These are phyloP conservation scores for Saprolegnia diclina DNA, from an alignment of 352 stramenopile species.

Conservation along the genomic window DNA sequence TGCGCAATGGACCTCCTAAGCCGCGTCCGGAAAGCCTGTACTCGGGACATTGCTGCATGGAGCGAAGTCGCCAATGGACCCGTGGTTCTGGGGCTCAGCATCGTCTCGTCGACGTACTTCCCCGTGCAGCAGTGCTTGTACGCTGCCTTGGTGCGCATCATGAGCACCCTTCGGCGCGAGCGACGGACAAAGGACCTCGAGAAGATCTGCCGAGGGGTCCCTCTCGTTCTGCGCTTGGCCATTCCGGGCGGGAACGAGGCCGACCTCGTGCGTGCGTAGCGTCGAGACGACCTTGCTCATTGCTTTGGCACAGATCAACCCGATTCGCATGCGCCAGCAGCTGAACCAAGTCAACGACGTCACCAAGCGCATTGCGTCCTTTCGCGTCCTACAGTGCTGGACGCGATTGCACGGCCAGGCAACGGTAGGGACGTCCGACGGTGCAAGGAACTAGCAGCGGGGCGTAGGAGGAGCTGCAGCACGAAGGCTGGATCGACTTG, in stretches of 20 bases:
- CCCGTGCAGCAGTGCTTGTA: constrained; percentile 25
- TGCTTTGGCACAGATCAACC: constrained; percentile 3
- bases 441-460: background rate
- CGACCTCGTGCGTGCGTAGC: background rate
- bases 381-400: constrained; percentile 17
- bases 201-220: background rate
- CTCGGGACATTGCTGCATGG: constrained; percentile 2
- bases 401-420: background rate
- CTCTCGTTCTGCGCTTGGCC: background rate
- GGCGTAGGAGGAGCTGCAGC: constrained; percentile 3
- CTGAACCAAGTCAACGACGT: constrained; percentile 15
- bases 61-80: background rate
- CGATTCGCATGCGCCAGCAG: background rate
- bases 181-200: constrained; percentile 5
- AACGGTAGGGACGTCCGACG: background rate
- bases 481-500: constrained; percentile 22
- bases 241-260: background rate
- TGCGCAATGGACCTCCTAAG: background rate
- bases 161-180: background rate
- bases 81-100: background rate
- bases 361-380: constrained; percentile 2
- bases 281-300: background rate
- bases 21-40: background rate
- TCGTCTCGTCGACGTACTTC: constrained; percentile 6
- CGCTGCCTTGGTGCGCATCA: background rate